Conservation (phyloP, 2,329 filamentous ascomycete genomes). For the Botrytis tulipae region DNA sequence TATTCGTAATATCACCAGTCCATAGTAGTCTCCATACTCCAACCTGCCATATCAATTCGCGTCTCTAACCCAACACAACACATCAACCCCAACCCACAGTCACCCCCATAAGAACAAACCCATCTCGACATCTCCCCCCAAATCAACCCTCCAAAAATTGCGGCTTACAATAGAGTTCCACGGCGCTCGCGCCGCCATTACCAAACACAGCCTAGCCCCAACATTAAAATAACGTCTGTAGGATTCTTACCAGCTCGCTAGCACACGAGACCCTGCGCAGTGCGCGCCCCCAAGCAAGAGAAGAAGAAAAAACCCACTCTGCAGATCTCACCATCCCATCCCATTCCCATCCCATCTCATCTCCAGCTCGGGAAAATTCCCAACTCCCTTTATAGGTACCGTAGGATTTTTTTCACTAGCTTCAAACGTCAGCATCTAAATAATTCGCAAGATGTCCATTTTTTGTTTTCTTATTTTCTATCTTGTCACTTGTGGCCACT, state of each 20-base stretch:
- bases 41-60: not conserved
- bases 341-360: not conserved
- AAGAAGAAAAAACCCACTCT: not conserved
- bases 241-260: not conserved
- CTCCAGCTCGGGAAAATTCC: not conserved
- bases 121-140: not conserved
- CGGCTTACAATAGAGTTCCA: not conserved
- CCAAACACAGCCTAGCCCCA: not conserved
- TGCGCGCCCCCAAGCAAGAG: no score
- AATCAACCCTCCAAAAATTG: not conserved
- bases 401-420: not conserved
- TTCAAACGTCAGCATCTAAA: not conserved
- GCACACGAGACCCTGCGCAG: not conserved
- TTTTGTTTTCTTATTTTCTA: no score
- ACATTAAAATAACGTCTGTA: constrained; percentile 21
- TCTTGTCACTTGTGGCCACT: not conserved
- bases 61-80: not conserved
- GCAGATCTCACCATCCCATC: not conserved
- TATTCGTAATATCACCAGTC: not conserved
- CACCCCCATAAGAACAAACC: not conserved
- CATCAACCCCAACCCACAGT: not conserved
- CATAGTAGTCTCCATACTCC: not conserved
- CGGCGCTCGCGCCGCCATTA: not conserved
- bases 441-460: not conserved
- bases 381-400: not conserved